Evolutionary conservation across 2,329 filamentous ascomycete species (phyloP), one percentile per base, ranked within the genome.

Genomic region (Cladosporium sp.): DNA sequence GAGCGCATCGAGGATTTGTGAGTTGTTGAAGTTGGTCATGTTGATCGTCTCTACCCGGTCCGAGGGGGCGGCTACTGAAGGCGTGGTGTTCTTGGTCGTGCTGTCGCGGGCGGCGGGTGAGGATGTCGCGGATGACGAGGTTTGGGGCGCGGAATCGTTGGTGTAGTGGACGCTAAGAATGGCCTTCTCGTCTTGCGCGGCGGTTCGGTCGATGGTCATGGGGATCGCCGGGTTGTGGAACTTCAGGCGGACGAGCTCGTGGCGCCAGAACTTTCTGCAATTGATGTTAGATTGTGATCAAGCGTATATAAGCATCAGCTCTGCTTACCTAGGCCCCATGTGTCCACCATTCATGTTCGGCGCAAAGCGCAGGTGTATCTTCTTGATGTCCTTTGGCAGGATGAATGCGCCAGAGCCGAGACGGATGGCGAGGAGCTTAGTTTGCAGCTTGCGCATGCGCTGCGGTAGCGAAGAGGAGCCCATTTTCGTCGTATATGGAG

Each of bases 151-250:
- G 59, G 63, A 11, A 60, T 64, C 35, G 63, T 67, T 43, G 60
- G 70, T 57, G 54, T 85, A 80, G 72, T 85, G 85, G 61, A 91
- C 75, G 55, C 80, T 83, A 72, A 90, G 75, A 43, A 74, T 77
- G 11, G 86, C 81, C 6, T 79, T 74, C 18, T 75, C 75, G 4
- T 74, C 68, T 60, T 82, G 76, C 42, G 84, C 72, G 35, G 68
- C 63, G 58, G 80, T 84, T 54, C 87, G 86, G 69, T 86, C 85
- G 63, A 95, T 82, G 54, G 87, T 84, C 80, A 97, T 95, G 41
- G 86, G 82, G 43, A 96, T 71, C 10, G 83, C 74, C 0, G 93
- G 93, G 70, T 98, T 98, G 78, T 95, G 86, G 75, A 85, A 98
- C 78, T 98, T 96, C 60, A 98, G 77, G 53, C 89, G 83, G 18